A percentile compares a stretch with the other conserved stretches of the same genome.
phyloP scores from a whole-genome alignment of 2,329 filamentous ascomycete genomes.

The Fusarium tupiense region DNA sequence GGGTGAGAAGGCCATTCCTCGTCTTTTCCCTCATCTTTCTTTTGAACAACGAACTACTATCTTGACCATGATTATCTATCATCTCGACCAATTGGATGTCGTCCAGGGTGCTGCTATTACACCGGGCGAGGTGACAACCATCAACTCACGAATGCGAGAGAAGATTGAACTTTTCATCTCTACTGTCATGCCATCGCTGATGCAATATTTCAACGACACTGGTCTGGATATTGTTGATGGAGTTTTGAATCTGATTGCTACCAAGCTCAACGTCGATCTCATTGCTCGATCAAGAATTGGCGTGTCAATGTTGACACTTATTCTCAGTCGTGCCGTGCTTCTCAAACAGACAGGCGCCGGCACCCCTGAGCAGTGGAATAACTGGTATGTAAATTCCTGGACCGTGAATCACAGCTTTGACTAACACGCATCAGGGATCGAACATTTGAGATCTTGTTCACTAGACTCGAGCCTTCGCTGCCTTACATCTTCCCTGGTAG shows the following conservation, averaged over 20 bases:
- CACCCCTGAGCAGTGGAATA: slow-evolving; percentile 77
- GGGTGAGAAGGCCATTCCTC: slow-evolving; percentile 94
- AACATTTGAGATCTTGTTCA: slow-evolving; percentile 88
- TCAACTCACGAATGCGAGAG: slow-evolving; percentile 83
- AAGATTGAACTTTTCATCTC: slow-evolving; percentile 91
- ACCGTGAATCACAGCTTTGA: neutral
- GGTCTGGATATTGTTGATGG: slow-evolving; percentile 91
- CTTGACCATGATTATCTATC: slow-evolving; percentile 93
- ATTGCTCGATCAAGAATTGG: slow-evolving; percentile 89
- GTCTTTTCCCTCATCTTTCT: slow-evolving; percentile 92
- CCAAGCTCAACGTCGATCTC: slow-evolving; percentile 84
- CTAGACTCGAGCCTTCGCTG: slow-evolving; percentile 83
- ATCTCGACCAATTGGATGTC: slow-evolving; percentile 92
- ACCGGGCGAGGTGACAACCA: slow-evolving; percentile 74
- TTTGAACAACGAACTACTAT: slow-evolving; percentile 95
- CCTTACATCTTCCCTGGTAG: slow-evolving; percentile 89
- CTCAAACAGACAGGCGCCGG: slow-evolving; percentile 82
- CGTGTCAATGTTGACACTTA: slow-evolving; percentile 89
- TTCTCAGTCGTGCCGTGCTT: slow-evolving; percentile 92
- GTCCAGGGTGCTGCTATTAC: slow-evolving; percentile 81
- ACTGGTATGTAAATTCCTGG: slow-evolving; percentile 69
- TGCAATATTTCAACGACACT: slow-evolving; percentile 90
- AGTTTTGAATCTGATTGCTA: slow-evolving; percentile 84
- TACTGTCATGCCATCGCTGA: slow-evolving; percentile 88
- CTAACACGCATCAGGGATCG: slow-evolving; percentile 66